Percentiles rank a stretch among this genome's conserved stretches.
Conservation (phyloP, 345 rosid species). For the Rhizophora apiculata region DNA sequence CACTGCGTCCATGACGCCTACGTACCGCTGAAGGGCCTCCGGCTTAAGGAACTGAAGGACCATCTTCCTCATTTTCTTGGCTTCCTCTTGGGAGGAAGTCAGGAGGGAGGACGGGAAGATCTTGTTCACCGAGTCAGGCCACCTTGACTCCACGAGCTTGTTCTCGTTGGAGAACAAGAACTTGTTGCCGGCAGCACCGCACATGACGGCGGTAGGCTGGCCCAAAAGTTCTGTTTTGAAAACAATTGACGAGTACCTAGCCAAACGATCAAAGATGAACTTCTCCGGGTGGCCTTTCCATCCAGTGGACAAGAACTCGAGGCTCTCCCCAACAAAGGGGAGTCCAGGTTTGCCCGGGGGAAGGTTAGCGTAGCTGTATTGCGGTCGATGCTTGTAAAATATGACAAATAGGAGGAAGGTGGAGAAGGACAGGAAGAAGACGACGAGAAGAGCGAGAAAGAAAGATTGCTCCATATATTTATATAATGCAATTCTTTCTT, state of each 20-base stretch:
- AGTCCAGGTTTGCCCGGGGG: slow-evolving; percentile 35
- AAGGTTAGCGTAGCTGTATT: slow-evolving; percentile 23
- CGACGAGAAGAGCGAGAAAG: slow-evolving; percentile 11
- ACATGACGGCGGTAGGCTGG: slow-evolving; percentile 27
- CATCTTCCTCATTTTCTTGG: slow-evolving; percentile 30
- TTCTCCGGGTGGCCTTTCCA: slow-evolving; percentile 39
- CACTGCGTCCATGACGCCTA: slow-evolving; percentile 30
- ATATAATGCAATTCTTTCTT: too few species aligned
- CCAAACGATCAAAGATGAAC: slow-evolving; percentile 26
- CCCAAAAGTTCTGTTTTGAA: slow-evolving; percentile 34
- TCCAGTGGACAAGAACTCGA: slow-evolving; percentile 31
- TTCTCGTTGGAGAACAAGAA: slow-evolving; percentile 43
- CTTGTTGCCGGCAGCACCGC: slow-evolving; percentile 30
- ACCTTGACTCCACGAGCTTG: slow-evolving; percentile 36
- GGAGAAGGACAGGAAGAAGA: slow-evolving; percentile 21
- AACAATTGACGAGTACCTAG: slow-evolving; percentile 22
- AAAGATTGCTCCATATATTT: slow-evolving; percentile 11
- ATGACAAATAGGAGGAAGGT: slow-evolving; percentile 15
- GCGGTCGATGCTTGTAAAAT: slow-evolving; percentile 31
- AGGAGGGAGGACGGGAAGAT: slow-evolving; percentile 32
- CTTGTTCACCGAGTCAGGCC: slow-evolving; percentile 41
- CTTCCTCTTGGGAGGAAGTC: slow-evolving; percentile 33
- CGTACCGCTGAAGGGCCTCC: slow-evolving; percentile 31
- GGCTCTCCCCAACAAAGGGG: slow-evolving; percentile 34
- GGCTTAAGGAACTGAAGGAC: slow-evolving; percentile 38